A percentile compares a stretch with the other conserved stretches of the same genome.
Conservation (phyloP, 2,329 filamentous ascomycete genomes). For the Gnomoniopsis smithogilvyi region DNA sequence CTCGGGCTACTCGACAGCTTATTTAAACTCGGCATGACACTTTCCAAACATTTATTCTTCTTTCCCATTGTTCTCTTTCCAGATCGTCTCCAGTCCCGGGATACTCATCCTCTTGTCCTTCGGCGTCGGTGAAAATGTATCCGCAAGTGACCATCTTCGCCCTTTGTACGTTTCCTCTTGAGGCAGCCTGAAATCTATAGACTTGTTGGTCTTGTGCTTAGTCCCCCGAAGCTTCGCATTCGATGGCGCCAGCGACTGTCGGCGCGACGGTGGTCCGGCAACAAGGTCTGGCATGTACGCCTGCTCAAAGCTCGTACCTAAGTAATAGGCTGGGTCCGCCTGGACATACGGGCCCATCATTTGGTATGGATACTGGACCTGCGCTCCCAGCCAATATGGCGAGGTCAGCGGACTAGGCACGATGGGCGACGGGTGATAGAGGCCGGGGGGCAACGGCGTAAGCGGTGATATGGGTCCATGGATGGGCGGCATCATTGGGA, state of each 20-base stretch:
- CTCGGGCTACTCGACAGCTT: neutral
- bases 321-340: neutral
- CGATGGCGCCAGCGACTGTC: neutral
- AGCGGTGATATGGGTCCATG: conserved; percentile 8
- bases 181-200: neutral
- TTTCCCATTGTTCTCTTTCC: conserved; percentile 19
- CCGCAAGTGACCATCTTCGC: conserved; percentile 17
- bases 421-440: conserved; percentile 8
- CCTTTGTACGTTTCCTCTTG: neutral
- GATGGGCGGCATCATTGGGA: conserved; percentile 27
- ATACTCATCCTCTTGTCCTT: conserved; percentile 30
- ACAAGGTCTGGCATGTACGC: neutral
- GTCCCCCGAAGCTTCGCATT: neutral
- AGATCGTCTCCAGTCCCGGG: conserved; percentile 27
- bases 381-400: conserved; percentile 5
- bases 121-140: conserved; percentile 7
- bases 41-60: conserved; percentile 9
- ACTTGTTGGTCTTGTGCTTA: neutral
- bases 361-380: neutral
- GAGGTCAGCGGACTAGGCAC: conserved; percentile 2
- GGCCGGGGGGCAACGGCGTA: conserved; percentile 12
- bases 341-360: neutral
- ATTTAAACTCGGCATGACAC: neutral
- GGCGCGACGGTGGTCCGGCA: neutral
- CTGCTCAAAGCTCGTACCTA: neutral